These are phyloP conservation scores for Raffaelea albimanens DNA, from an alignment of 2,329 filamentous ascomycete genomes.

Conservation along the genomic window DNA sequence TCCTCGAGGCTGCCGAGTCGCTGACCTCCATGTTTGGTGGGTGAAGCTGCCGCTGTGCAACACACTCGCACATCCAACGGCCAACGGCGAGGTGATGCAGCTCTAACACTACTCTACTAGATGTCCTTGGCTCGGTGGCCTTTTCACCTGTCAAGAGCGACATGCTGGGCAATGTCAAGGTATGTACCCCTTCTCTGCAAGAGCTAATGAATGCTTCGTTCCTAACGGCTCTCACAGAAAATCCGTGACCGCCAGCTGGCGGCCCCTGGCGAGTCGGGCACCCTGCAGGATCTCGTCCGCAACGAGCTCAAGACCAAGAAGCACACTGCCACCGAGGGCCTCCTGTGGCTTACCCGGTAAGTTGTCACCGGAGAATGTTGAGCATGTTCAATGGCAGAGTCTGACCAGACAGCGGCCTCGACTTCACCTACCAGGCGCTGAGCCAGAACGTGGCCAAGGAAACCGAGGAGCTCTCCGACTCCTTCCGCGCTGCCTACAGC, in stretches of 20 bases:
- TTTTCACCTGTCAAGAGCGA: constrained; percentile 89
- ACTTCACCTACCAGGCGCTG: constrained; percentile 84
- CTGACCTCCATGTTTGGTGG: constrained; percentile 79
- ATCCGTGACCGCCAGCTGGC: constrained; percentile 73
- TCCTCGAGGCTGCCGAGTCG: constrained; percentile 84
- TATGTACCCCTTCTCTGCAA: constrained; percentile 24
- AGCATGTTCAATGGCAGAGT: too few relatives aligned
- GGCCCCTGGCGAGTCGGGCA: constrained; percentile 69
- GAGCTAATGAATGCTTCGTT: neutral
- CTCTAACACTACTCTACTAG: constrained; percentile 29
- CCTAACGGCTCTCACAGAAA: constrained; percentile 60
- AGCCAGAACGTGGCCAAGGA: constrained; percentile 63
- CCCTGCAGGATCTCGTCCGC: constrained; percentile 71
- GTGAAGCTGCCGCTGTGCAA: neutral
- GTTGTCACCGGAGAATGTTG: too few relatives aligned
- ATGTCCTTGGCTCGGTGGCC: constrained; percentile 58
- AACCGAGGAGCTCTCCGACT: constrained; percentile 67
- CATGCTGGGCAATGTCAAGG: constrained; percentile 85
- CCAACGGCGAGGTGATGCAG: too few relatives aligned
- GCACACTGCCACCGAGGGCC: constrained; percentile 77
- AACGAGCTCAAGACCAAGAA: constrained; percentile 89
- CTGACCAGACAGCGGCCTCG: constrained; percentile 78
- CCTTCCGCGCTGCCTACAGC: constrained; percentile 80
- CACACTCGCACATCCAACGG: neutral
- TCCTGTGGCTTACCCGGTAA: constrained; percentile 84